A percentile compares a stretch with the other conserved stretches of the same genome.
phyloP scores from a whole-genome alignment of 2,329 filamentous ascomycete genomes.

The Colletotrichum falcatum region DNA sequence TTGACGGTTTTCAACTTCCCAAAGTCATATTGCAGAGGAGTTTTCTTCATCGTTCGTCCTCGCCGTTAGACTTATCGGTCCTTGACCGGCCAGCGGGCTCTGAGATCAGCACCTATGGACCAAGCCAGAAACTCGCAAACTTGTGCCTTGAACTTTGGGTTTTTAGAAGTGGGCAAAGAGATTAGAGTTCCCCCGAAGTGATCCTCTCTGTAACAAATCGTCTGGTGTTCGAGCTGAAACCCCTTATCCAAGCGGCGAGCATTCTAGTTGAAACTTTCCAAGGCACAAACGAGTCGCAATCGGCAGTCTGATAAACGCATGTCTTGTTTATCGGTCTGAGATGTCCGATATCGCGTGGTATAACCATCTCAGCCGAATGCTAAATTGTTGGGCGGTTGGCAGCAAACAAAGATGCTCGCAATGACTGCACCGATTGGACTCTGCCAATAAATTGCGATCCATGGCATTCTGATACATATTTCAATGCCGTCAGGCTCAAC shows the following conservation, averaged over 20 bases:
- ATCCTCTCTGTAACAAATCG: slow-evolving; percentile 11
- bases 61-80: too few relatives aligned
- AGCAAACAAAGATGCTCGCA: not conserved
- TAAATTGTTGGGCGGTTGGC: not conserved
- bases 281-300: not conserved
- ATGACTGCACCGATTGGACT: not conserved
- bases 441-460: not conserved
- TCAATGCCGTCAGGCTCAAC: too few relatives aligned
- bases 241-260: not conserved
- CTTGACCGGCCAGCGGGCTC: not conserved
- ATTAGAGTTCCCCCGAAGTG: slow-evolving; percentile 1
- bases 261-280: not conserved
- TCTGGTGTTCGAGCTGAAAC: slow-evolving; percentile 33
- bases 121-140: not conserved
- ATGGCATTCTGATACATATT: too few relatives aligned
- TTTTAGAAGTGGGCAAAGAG: not conserved
- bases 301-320: not conserved
- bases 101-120: not conserved
- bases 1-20: not conserved
- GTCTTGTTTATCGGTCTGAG: not conserved
- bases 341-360: not conserved
- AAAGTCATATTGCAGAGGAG: not conserved
- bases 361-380: not conserved
- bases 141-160: not conserved
- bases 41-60: not conserved